These are phyloP conservation scores for Plantago coronopus DNA, from an alignment of 305 asterid genomes.

Conservation along the genomic window DNA sequence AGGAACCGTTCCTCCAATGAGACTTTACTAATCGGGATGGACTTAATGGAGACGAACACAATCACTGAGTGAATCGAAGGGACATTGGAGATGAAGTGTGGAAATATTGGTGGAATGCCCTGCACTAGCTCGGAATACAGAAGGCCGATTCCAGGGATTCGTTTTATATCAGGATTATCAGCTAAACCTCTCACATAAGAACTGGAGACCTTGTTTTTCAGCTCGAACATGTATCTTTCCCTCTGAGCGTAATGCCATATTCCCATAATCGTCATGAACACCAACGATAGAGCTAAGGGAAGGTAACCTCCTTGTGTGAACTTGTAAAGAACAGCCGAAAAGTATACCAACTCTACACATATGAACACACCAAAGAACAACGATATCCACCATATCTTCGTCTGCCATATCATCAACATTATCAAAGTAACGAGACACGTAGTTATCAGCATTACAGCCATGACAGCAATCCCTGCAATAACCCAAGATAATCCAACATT, in stretches of 20 bases:
- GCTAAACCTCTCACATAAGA: slow-evolving; percentile 38
- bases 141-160: slow-evolving; percentile 73
- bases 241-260: slow-evolving; percentile 67
- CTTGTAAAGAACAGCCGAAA: slow-evolving; percentile 57
- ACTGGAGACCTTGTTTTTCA: slow-evolving; percentile 57
- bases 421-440: slow-evolving; percentile 50
- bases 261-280: slow-evolving; percentile 53
- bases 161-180: slow-evolving; percentile 22
- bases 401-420: slow-evolving; percentile 68
- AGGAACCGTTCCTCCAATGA: slow-evolving; percentile 50
- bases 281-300: slow-evolving; percentile 46
- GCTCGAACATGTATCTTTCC: slow-evolving; percentile 56
- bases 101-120: slow-evolving; percentile 72
- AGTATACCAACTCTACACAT: slow-evolving; percentile 37
- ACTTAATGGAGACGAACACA: slow-evolving; percentile 65
- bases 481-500: not conserved
- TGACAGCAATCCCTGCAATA: slow-evolving; percentile 63
- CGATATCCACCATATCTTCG: slow-evolving; percentile 48
- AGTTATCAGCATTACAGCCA: slow-evolving; percentile 65
- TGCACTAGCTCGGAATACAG: slow-evolving; percentile 76
- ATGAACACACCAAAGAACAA: slow-evolving; percentile 40
- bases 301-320: slow-evolving; percentile 69
- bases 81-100: slow-evolving; percentile 52
- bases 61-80: slow-evolving; percentile 60
- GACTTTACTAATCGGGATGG: slow-evolving; percentile 62